Evolutionary conservation across 2,329 filamentous ascomycete species (phyloP).

Genomic region (Rhinocladiella similis): DNA sequence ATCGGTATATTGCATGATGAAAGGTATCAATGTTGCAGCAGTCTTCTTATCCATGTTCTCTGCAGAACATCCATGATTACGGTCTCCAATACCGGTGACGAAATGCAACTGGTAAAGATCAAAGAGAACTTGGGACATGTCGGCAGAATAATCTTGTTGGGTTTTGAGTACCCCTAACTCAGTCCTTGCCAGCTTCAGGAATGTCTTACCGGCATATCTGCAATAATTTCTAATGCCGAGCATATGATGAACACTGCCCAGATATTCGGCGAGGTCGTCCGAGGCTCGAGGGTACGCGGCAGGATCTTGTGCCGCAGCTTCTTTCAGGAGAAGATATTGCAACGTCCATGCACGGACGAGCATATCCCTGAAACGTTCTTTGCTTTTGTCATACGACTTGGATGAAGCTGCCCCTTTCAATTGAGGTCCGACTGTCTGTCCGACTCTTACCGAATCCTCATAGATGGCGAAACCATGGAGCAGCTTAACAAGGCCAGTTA

Average conservation of each 20-base stretch:
- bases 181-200: slow-evolving; percentile 83
- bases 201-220: slow-evolving; percentile 80
- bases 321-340: slow-evolving; percentile 76
- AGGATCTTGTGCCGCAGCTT: slow-evolving; percentile 67
- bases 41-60: slow-evolving; percentile 79
- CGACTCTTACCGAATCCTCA: slow-evolving; percentile 82
- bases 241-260: slow-evolving; percentile 79
- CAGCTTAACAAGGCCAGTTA: slow-evolving; percentile 71
- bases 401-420: slow-evolving; percentile 49
- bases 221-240: slow-evolving; percentile 83
- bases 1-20: slow-evolving; percentile 76
- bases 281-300: slow-evolving; percentile 65
- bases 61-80: slow-evolving; percentile 76
- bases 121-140: slow-evolving; percentile 80
- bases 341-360: slow-evolving; percentile 86
- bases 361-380: slow-evolving; percentile 78
- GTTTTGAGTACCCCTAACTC: slow-evolving; percentile 77
- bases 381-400: slow-evolving; percentile 49
- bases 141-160: slow-evolving; percentile 79
- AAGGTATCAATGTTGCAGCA: slow-evolving; percentile 78
- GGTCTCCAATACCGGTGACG: slow-evolving; percentile 63
- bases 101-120: slow-evolving; percentile 82
- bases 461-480: slow-evolving; percentile 78
- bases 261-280: slow-evolving; percentile 73
- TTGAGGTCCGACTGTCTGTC: slow-evolving; percentile 64